Evolutionary conservation across 495 filamentous ascomycete genomes (phyloP).

Genomic region (Neurospora terricola): DNA sequence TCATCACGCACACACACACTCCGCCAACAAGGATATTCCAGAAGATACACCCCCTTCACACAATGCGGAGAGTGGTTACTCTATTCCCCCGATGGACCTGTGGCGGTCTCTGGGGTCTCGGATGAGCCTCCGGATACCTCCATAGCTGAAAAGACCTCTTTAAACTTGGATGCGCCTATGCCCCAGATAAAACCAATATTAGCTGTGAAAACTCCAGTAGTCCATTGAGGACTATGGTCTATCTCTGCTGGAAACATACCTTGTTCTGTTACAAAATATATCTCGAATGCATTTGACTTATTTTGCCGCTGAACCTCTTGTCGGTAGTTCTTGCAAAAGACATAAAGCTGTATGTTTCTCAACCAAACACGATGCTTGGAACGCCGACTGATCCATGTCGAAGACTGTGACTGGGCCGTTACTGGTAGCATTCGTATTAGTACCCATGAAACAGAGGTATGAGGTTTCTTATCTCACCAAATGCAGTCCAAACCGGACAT

Average conservation of each 20-base stretch:
- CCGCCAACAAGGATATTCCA: background rate
- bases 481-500: slow-evolving; percentile 68
- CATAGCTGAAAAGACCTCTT: slow-evolving; percentile 26
- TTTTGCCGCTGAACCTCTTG: slow-evolving; percentile 36
- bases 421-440: slow-evolving; percentile 27
- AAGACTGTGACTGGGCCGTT: slow-evolving; percentile 46
- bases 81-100: slow-evolving; percentile 1
- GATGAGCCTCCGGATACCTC: slow-evolving; percentile 17
- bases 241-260: slow-evolving; percentile 8
- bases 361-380: slow-evolving; percentile 47
- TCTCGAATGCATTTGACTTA: slow-evolving; percentile 33
- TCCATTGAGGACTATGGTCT: background rate
- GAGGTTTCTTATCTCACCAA: slow-evolving; percentile 30
- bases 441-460: background rate
- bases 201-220: background rate
- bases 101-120: slow-evolving; percentile 12
- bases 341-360: slow-evolving; percentile 48
- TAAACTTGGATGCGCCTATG: slow-evolving; percentile 27
- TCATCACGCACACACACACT: background rate
- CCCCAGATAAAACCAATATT: background rate
- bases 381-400: slow-evolving; percentile 45
- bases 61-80: background rate
- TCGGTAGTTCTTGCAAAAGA: slow-evolving; percentile 53
- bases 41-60: background rate
- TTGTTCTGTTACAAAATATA: slow-evolving; percentile 34